Evolutionary conservation across 1,284 basidiomycete species (phyloP).

Genomic region (Serendipita sp.): DNA sequence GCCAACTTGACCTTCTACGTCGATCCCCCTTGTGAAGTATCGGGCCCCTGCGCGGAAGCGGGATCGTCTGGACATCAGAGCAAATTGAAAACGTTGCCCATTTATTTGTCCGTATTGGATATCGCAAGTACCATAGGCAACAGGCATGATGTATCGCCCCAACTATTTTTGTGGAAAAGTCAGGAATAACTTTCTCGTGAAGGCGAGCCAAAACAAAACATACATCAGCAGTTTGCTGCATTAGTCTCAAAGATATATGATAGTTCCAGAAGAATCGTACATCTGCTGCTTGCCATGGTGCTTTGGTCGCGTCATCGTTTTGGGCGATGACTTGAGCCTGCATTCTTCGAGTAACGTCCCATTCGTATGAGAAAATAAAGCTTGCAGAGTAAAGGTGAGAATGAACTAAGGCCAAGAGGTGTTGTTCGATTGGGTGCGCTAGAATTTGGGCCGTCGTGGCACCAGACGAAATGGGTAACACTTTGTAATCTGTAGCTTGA

Average conservation of each 20-base stretch:
- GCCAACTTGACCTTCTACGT: slow-evolving; percentile 23
- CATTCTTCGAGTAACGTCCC: slow-evolving; percentile 79
- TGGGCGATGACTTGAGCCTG: slow-evolving; percentile 64
- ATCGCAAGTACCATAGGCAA: slow-evolving; percentile 88
- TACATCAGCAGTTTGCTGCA: slow-evolving; percentile 23
- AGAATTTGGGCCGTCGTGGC: slow-evolving; percentile 48
- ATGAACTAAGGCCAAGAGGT: slow-evolving; percentile 75
- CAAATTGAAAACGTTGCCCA: slow-evolving; percentile 68
- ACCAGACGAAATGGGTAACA: slow-evolving; percentile 59
- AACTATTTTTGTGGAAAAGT: slow-evolving; percentile 45
- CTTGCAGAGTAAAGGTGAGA: slow-evolving; percentile 69
- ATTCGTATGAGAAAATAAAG: slow-evolving; percentile 86
- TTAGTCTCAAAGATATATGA: slow-evolving; percentile 32
- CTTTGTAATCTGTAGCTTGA: slow-evolving; percentile 81
- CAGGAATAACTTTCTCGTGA: slow-evolving; percentile 8
- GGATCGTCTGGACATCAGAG: slow-evolving; percentile 57
- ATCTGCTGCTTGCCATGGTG: slow-evolving; percentile 72
- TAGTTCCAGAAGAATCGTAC: slow-evolving; percentile 99
- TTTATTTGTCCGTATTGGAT: slow-evolving; percentile 67
- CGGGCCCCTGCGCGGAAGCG: slow-evolving; percentile 43
- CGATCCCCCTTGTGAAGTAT: slow-evolving; percentile 44
- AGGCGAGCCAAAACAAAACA: slow-evolving; percentile 7
- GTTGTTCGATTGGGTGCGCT: slow-evolving; percentile 76
- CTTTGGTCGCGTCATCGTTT: slow-evolving; percentile 36
- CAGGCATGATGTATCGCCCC: slow-evolving; percentile 77